Evolutionary conservation across 2,329 filamentous ascomycete genomes (phyloP).

Genomic region (Neonectria coccinea): DNA sequence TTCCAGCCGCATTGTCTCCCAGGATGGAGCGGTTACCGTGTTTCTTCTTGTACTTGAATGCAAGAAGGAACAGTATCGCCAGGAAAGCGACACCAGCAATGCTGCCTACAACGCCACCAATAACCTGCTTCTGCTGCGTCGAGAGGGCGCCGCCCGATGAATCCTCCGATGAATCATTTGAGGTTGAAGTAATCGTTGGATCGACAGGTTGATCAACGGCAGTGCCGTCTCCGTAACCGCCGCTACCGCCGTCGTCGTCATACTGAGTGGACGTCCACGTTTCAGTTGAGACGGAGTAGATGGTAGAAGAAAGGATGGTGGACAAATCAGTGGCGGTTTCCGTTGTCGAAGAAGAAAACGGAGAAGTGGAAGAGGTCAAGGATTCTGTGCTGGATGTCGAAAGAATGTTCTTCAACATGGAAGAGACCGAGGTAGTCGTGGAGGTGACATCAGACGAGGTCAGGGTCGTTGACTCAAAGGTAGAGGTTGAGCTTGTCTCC

Average conservation of each 20-base stretch:
- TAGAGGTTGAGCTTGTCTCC: conserved; percentile 34
- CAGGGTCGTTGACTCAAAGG: conserved; percentile 29
- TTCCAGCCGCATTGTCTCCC: conserved; percentile 52
- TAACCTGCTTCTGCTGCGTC: conserved; percentile 56
- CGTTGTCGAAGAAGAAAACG: conserved; percentile 31
- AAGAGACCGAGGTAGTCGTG: conserved; percentile 13
- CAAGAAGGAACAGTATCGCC: conserved; percentile 63
- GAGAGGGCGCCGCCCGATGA: conserved; percentile 42
- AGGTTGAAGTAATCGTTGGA: conserved; percentile 36
- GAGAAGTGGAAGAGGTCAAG: conserved; percentile 25
- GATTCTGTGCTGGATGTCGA: conserved; percentile 31
- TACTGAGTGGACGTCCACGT: conserved; percentile 41
- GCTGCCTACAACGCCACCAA: conserved; percentile 68
- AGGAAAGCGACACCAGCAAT: conserved; percentile 70
- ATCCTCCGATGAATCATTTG: conserved; percentile 34
- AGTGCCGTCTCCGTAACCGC: conserved; percentile 33
- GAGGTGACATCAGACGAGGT: conserved; percentile 32
- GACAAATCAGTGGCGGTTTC: conserved; percentile 23
- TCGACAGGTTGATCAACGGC: conserved; percentile 36
- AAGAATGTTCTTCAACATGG: conserved; percentile 25
- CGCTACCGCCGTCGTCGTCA: conserved; percentile 30
- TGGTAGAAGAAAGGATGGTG: conserved; percentile 35
- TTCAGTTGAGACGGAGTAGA: conserved; percentile 44
- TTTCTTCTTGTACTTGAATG: conserved; percentile 68
- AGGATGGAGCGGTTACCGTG: conserved; percentile 58